Evolutionary conservation across 257 asterid species (phyloP).

Genomic region (Lycium barbarum): DNA sequence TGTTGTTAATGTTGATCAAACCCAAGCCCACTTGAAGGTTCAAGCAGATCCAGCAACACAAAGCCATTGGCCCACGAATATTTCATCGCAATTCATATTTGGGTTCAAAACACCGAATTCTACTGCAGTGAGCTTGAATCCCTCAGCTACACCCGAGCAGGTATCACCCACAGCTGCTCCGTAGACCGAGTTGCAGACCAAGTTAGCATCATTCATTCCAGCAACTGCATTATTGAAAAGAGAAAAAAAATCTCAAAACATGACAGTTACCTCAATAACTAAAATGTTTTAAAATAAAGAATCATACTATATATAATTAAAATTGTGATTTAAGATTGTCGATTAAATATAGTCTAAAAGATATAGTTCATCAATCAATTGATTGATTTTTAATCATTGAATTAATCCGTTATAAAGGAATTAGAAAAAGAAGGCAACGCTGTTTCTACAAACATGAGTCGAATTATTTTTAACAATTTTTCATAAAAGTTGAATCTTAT

Average conservation of each 20-base stretch:
- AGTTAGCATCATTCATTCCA: neutral
- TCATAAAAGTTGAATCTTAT: no score
- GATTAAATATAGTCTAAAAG: no score
- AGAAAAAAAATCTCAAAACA: neutral
- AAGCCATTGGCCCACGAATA: slow-evolving; percentile 48
- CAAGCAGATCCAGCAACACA: slow-evolving; percentile 37
- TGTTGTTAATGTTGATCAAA: neutral
- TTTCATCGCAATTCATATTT: slow-evolving; percentile 37
- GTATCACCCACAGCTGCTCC: neutral
- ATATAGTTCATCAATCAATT: no score
- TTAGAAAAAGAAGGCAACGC: no score
- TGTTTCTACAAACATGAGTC: no score
- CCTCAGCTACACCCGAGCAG: neutral
- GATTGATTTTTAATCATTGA: no score
- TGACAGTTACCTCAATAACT: no score
- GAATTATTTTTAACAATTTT: no score
- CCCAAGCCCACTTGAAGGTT: neutral
- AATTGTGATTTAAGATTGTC: no score
- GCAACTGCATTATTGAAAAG: neutral
- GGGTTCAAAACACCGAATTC: slow-evolving; percentile 33
- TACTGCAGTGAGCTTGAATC: neutral
- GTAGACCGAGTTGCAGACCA: neutral
- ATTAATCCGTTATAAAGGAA: no score
- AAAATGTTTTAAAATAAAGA: no score
- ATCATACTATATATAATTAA: no score